Base-by-base conservation (phyloP, 2,329 filamentous ascomycete species). In the Sporothrix brunneoviolacea region DNA sequence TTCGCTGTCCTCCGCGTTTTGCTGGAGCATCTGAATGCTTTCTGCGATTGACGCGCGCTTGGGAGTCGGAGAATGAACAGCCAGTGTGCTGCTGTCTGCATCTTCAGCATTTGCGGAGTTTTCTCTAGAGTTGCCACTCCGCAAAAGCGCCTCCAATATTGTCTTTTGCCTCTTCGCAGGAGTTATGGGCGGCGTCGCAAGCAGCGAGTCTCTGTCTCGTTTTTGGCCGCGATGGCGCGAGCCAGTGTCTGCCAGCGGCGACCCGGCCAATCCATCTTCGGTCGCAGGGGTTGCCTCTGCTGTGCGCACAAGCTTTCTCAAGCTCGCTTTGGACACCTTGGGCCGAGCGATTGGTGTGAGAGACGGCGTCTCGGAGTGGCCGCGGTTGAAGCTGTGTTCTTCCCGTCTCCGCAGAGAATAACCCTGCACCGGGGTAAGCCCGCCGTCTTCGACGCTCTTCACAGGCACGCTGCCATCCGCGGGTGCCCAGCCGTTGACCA, bases 401-500 rank as follows among this genome's bases (percentile, higher is more conserved):
- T 76, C 76, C 52, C 77, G 66, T 57, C 74, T 65, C 54, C 80
- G 74, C n/a, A 84, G 64, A 3, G 75, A 76, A 56, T 84, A 84
- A 1, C 70, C 72, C 37, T 75, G 73, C 0, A 62, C 51, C 6
- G 62, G 57, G 7, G 52, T 54, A 9, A 43, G 22, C 10, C 67
- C 52, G 9, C 73, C 70, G 38, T 76, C 72, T 59, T 85, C 79
- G 22, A 84, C 74, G 58, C 73, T 77, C 55, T 68, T 71, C 21
- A 80, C 68, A 57, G 67, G 71, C 21, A 78, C 67, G 1, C 68
- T 68, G 3, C 70, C 63, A 13, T 70, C 71, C 13, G 70, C 70
- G 0, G 72, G 77, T 33, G 80, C 77, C 94, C 94, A 98, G 1
- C 93, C 93, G 64, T 96, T 97, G 48, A 77, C 75, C 51, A 80